These are phyloP conservation scores for Penicillium flavigenum DNA, from an alignment of 495 filamentous ascomycete genomes.

Conservation along the genomic window DNA sequence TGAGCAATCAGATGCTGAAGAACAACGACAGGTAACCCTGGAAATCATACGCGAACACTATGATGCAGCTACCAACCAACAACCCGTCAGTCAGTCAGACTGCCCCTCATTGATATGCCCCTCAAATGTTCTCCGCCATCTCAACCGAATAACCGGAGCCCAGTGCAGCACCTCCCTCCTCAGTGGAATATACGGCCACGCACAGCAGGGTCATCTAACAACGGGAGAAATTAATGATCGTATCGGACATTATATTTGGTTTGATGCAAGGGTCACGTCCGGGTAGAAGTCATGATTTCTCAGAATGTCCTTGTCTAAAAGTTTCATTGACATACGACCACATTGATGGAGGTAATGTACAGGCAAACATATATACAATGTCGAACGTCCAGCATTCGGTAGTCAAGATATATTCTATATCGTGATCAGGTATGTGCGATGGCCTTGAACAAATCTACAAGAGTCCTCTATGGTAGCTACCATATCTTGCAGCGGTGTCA, in stretches of 20 bases:
- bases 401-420: neutral
- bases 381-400: neutral
- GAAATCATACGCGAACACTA: neutral
- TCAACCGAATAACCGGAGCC: conserved; percentile 16
- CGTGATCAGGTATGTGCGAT: neutral
- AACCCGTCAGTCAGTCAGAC: neutral
- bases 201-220: conserved; percentile 15
- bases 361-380: neutral
- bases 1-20: neutral
- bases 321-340: neutral
- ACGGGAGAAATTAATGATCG: neutral
- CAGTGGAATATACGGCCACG: conserved; percentile 16
- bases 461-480: neutral
- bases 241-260: neutral
- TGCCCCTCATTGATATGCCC: conserved; percentile 20
- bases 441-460: neutral
- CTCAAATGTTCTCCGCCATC: conserved; percentile 20
- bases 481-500: neutral
- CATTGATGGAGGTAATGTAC: neutral
- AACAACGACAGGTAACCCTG: neutral
- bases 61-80: neutral
- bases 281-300: neutral
- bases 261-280: neutral
- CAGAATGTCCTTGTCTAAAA: neutral
- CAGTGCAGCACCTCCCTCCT: conserved; percentile 17